A percentile compares a stretch with the other conserved stretches of the same genome.
Evolutionary conservation across 371 early-diverging fungal species (phyloP).

Genomic region (Mucor irregularis): DNA sequence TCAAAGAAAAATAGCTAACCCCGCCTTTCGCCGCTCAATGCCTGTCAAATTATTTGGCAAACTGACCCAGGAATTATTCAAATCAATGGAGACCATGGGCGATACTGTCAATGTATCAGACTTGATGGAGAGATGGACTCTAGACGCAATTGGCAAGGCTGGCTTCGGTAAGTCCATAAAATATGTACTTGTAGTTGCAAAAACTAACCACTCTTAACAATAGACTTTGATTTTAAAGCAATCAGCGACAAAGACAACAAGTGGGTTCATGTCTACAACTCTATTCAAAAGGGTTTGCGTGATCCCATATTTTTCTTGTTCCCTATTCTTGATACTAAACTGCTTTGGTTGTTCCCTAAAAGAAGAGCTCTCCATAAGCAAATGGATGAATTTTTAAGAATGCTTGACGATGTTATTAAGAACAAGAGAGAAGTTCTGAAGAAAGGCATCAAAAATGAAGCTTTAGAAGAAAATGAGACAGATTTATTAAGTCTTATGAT

Average conservation of each 20-base stretch:
- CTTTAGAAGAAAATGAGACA: slow-evolving; percentile 8
- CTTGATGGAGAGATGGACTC: slow-evolving; percentile 24
- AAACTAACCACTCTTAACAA: neutral
- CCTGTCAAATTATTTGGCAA: slow-evolving; percentile 36
- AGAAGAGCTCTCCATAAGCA: neutral
- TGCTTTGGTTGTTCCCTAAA: slow-evolving; percentile 20
- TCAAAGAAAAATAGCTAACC: slow-evolving; percentile 39
- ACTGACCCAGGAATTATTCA: slow-evolving; percentile 22
- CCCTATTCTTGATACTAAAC: slow-evolving; percentile 40
- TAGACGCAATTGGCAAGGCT: slow-evolving; percentile 37
- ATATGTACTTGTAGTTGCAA: neutral
- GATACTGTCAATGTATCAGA: slow-evolving; percentile 15
- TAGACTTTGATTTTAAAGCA: slow-evolving; percentile 31
- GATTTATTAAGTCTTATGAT: slow-evolving; percentile 22
- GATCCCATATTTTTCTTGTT: slow-evolving; percentile 42
- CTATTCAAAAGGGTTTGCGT: neutral
- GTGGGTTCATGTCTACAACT: slow-evolving; percentile 18
- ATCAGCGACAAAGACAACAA: slow-evolving; percentile 9
- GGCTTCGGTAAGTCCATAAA: slow-evolving; percentile 24
- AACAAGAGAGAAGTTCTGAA: slow-evolving; percentile 5
- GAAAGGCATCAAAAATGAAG: slow-evolving; percentile 2
- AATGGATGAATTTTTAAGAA: slow-evolving; percentile 7
- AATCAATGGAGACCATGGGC: slow-evolving; percentile 14
- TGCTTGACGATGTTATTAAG: slow-evolving; percentile 8
- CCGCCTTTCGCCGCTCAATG: slow-evolving; percentile 38